Conservation (phyloP, 805 yeast species). For the Saturnispora ahearnii region DNA sequence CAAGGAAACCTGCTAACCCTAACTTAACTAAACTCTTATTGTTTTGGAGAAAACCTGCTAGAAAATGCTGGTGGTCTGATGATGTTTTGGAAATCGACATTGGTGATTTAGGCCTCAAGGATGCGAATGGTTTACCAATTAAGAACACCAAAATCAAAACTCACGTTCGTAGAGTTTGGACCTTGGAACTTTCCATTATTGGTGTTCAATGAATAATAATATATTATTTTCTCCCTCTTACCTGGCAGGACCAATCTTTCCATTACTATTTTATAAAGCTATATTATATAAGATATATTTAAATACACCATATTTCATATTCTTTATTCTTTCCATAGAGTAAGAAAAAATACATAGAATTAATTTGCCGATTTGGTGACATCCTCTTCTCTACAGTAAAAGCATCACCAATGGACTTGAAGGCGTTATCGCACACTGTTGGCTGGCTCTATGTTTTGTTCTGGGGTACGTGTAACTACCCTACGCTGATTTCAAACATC, state of each 20-base stretch:
- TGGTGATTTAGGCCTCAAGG: constrained; percentile 18
- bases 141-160: constrained; percentile 46
- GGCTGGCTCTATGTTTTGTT: constrained; percentile 27
- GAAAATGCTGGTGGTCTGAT: constrained; percentile 97
- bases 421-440: constrained; percentile 6
- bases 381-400: neutral
- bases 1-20: constrained; percentile 25
- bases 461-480: constrained; percentile 28
- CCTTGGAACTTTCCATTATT: constrained; percentile 81
- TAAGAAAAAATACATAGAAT: neutral
- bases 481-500: constrained; percentile 26
- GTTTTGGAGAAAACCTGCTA: constrained; percentile 96
- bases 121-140: constrained; percentile 21
- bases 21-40: constrained; percentile 56
- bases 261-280: neutral
- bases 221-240: neutral
- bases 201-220: constrained; percentile 52
- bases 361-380: neutral
- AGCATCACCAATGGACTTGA: neutral
- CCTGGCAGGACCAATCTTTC: constrained; percentile 1
- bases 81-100: constrained; percentile 41
- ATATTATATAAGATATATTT: neutral
- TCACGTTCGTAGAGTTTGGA: constrained; percentile 94
- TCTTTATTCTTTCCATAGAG: neutral
- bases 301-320: neutral